Evolutionary conservation across 805 yeast species (phyloP), one percentile per base, ranked within the genome.

Genomic region (Spathaspora girioi): DNA sequence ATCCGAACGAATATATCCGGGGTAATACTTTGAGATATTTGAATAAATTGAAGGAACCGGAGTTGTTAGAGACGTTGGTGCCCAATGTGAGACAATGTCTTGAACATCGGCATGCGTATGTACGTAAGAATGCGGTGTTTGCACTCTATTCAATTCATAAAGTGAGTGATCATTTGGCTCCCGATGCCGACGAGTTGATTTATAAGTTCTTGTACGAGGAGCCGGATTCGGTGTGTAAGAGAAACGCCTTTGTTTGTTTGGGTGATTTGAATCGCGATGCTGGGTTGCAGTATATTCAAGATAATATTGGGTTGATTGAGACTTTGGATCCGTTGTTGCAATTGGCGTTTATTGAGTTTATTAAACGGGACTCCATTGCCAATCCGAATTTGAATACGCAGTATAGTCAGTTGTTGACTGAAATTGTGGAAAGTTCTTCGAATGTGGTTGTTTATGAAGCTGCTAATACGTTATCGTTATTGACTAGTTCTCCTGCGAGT

Each of bases 31-130:
- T 94, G 69, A 83, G 98, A 63, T 93, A 91, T 69, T 79, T 96
- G 64, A 82, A 93, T 54, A 96, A 94, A 67, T 78, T 94, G 66
- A 87, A 84, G 65, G 98, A 94, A 73, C 87, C 96, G 1, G 99
- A 94, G 68, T 80, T 94, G 57, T 79, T 94, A 65, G 99, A 96
- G 71, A 96, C 97, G 49, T 80, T 94, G 70, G 94, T 94, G 42
- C 97, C 98, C 29, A 85, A 94, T 42, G 92, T 91, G 44, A 83
- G 97, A 62, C 83, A 83, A 52, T 91, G 97, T 73, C 77, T 96
- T 60, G 96, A 89, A 59, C 97, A 94, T 71, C 87, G 99, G 59
- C 98, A 94, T 70, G 96, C 98, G 9, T 94, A 96, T 64, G 99
- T 94, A 56, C 86, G 99, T 67, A 94, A 94, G 69, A 93, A 94